Conservation (phyloP, 257 asterid genomes). For the Nicotiana paniculata region DNA sequence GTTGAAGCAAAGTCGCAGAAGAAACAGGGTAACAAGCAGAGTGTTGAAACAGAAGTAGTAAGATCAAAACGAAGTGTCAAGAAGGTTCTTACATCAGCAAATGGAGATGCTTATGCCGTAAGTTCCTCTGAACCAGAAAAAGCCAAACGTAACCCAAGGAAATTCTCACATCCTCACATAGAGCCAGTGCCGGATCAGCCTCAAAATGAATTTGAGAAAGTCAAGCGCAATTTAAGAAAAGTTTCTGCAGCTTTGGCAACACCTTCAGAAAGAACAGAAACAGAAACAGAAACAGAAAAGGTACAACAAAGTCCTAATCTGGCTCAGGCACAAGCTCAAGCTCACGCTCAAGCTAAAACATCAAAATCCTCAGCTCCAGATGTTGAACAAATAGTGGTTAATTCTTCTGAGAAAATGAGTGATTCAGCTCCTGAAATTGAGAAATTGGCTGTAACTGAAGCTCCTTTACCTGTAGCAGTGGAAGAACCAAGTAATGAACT, state of each 20-base stretch:
- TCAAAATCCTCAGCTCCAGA: constrained; percentile 28
- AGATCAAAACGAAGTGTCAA: constrained; percentile 61
- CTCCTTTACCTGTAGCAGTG: not conserved
- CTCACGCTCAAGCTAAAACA: constrained; percentile 25
- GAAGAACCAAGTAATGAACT: not conserved
- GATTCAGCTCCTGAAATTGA: constrained; percentile 13
- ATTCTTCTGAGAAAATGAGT: constrained; percentile 16
- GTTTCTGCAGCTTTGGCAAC: constrained; percentile 54
- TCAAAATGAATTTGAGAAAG: constrained; percentile 55
- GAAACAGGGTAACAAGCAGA: constrained; percentile 30
- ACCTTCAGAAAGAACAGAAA: constrained; percentile 44
- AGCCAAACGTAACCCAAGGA: constrained; percentile 20
- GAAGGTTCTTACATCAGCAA: constrained; percentile 42
- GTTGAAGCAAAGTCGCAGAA: constrained; percentile 44
- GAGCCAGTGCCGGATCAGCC: constrained; percentile 22
- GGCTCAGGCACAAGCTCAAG: constrained; percentile 16
- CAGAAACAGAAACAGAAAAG: constrained; percentile 44
- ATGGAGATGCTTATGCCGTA: constrained; percentile 40
- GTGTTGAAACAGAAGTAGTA: constrained; percentile 42
- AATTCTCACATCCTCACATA: constrained; percentile 4
- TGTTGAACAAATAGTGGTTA: constrained; percentile 29
- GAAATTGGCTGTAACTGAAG: not conserved
- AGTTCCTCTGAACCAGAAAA: constrained; percentile 34
- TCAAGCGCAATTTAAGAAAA: constrained; percentile 58
- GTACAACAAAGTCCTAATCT: constrained; percentile 31